Base-by-base conservation (phyloP, 306 rosid genomes). In the Glycine tomentella region DNA sequence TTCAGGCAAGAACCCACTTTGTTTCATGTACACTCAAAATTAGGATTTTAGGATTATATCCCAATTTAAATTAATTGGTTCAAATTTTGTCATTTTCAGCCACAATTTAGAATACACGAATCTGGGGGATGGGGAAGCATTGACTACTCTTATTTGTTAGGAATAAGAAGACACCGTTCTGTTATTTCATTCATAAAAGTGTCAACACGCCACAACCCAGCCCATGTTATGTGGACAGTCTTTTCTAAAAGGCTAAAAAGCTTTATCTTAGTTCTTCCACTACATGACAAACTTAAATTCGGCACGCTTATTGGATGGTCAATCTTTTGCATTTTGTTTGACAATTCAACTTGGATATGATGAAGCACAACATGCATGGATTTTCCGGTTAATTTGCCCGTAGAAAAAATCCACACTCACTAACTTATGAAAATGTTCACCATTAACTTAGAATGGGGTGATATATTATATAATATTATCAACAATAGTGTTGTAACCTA, bases 261-360 rank as follows among this genome's bases (percentile, higher is more conserved):
- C 72, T 80, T 69, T 74, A 51, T 66, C 82, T 80, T 68, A 20
- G 61, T 83, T 79, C 62, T 75, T 72, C 84, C 71, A 66, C 86
- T 74, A 78, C 36, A 58, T 55, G 89, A 86, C 89, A 90, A 84
- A 74, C 81, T 71, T 68, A 20, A 69, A 68, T 79, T 73, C 72
- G 73, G 49, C 86, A 83, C 76, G 83, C 76, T 45, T 56, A 57
- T 78, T 72, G 12, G 71, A 63, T n/a, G 33, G 8, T 63, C 86
- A 62, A 76, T 46, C 20, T 34, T 61, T 50, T 69, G 56, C 45
- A 69, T 59, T 44, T 67, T 58, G 34, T 74, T 74, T 79, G 73
- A 57, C 62, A 74, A 49, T 67, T 20, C 33, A 56, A 56, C 33
- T 69, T 61, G 64, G 67, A 58, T 38, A 36, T 12, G 53, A 38